These are phyloP conservation scores for Aureobasidium sp. DNA, from an alignment of 2,329 filamentous ascomycete species.

Conservation along the genomic window DNA sequence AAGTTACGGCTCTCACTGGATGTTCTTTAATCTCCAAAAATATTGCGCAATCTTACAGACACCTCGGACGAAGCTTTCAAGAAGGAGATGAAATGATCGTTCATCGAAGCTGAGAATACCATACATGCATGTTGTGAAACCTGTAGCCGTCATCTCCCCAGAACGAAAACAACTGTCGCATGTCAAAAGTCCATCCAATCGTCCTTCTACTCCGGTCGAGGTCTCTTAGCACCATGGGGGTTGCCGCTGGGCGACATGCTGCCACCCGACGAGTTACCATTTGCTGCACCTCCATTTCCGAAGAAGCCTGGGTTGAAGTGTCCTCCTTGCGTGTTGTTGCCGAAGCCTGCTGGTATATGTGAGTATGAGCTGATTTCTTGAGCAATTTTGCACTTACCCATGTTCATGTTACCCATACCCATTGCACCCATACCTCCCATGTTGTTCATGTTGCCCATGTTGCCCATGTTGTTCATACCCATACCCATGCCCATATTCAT, in stretches of 20 bases:
- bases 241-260: constrained; percentile 12
- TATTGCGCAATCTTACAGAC: neutral
- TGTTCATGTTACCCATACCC: constrained; percentile 38
- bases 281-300: constrained; percentile 20
- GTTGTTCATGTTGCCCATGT: constrained; percentile 29
- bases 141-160: neutral
- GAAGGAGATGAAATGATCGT: neutral
- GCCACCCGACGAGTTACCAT: constrained; percentile 20
- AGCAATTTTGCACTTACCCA: constrained; percentile 32
- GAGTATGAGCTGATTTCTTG: neutral
- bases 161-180: neutral
- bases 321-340: constrained; percentile 54
- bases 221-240: constrained; percentile 19
- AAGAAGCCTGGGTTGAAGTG: constrained; percentile 73
- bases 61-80: neutral
- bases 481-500: constrained; percentile 20
- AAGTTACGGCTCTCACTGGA: neutral
- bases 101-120: neutral
- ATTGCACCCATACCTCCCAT: constrained; percentile 33
- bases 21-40: too few species aligned
- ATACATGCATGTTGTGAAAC: constrained; percentile 2
- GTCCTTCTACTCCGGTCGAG: constrained; percentile 17
- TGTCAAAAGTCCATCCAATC: neutral
- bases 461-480: constrained; percentile 22
- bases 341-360: constrained; percentile 49